Percentiles rank a stretch among this genome's conserved stretches.
Evolutionary conservation across 2,329 filamentous ascomycete species (phyloP).

Genomic region (Diaporthe ilicicola): DNA sequence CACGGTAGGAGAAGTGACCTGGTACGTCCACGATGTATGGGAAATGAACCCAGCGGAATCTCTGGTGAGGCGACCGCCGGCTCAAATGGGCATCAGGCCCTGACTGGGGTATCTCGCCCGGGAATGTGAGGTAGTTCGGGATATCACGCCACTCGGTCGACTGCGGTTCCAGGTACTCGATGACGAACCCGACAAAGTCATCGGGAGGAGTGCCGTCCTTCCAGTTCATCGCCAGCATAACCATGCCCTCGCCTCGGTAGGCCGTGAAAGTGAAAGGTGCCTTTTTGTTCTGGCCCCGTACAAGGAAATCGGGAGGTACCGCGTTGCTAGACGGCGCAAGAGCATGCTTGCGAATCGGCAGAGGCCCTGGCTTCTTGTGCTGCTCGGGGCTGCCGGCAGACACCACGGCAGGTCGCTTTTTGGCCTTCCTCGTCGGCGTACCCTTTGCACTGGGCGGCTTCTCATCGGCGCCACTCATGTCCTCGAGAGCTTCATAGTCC

Average conservation of each 20-base stretch:
- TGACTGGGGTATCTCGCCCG: conserved; percentile 27
- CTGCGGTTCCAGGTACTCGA: conserved; percentile 35
- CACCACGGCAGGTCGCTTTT: conserved; percentile 27
- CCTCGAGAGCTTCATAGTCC: conserved; percentile 15
- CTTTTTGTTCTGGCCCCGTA: conserved; percentile 32
- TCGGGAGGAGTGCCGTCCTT: conserved; percentile 34
- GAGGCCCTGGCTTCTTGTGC: conserved; percentile 26
- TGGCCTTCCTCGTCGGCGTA: conserved; percentile 19
- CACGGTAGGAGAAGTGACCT: conserved; percentile 34
- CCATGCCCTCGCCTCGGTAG: conserved; percentile 37
- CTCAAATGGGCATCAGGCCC: conserved; percentile 36
- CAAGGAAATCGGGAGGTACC: conserved; percentile 34
- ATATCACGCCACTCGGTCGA: conserved; percentile 33
- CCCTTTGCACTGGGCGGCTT: not conserved
- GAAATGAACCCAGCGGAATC: conserved; percentile 37
- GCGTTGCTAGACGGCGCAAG: conserved; percentile 34
- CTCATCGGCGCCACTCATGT: conserved; percentile 4
- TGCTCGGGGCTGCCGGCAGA: conserved; percentile 27
- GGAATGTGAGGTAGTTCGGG: conserved; percentile 36
- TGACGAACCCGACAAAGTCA: conserved; percentile 36
- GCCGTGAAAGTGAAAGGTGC: conserved; percentile 35
- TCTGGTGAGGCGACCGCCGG: conserved; percentile 36
- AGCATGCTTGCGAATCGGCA: conserved; percentile 16
- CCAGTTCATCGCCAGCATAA: conserved; percentile 37
- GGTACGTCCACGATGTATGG: conserved; percentile 33